Conservation (phyloP, 106 monocot genomes). For the Triglochin maritima region DNA sequence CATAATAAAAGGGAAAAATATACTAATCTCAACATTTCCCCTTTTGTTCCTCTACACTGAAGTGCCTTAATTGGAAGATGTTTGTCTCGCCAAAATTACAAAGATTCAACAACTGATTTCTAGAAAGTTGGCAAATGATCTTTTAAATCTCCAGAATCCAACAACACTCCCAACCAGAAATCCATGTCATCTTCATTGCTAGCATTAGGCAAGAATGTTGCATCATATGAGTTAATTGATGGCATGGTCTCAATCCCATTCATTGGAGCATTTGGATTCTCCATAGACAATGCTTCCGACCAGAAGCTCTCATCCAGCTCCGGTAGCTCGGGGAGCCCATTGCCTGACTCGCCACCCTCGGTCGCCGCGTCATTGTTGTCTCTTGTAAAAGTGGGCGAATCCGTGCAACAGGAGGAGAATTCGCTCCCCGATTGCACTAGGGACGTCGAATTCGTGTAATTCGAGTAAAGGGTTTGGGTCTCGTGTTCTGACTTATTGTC, state of each 20-base stretch:
- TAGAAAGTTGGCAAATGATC: no score
- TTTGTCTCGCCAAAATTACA: no score
- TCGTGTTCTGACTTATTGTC: no score
- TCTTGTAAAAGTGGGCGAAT: background rate
- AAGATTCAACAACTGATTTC: no score
- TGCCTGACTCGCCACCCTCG: background rate
- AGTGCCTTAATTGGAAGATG: no score
- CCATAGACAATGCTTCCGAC: background rate
- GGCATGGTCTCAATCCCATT: background rate
- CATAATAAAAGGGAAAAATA: no score
- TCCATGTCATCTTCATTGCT: background rate
- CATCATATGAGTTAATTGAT: background rate
- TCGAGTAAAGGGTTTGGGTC: background rate
- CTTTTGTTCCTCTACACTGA: no score
- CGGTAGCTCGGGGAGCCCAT: background rate
- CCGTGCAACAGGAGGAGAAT: background rate
- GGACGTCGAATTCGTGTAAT: no score
- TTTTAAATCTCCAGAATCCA: background rate
- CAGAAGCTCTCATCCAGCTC: constrained; percentile 2
- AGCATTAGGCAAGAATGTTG: background rate
- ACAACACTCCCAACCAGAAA: constrained; percentile 8
- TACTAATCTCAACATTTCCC: no score
- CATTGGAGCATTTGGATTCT: background rate
- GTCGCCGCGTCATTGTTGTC: background rate
- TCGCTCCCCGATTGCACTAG: no score